Conservation (phyloP, 495 filamentous ascomycete genomes). For the Annulohypoxylon stygium region DNA sequence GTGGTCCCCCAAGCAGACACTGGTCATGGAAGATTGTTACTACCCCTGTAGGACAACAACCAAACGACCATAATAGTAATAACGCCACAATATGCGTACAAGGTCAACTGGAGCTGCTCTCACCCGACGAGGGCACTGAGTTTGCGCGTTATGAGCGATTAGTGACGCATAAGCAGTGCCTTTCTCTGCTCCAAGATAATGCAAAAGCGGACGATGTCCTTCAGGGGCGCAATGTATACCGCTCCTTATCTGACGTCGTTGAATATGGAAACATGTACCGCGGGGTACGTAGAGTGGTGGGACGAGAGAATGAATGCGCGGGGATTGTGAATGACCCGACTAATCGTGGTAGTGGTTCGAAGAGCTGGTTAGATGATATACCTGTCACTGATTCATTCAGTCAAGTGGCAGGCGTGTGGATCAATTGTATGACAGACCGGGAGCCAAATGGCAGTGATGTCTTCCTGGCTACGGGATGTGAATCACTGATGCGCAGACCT, state of each 20-base stretch:
- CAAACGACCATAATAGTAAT: neutral
- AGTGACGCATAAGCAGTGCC: neutral
- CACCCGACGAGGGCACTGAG: neutral
- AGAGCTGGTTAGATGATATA: slow-evolving; percentile 1
- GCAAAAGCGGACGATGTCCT: slow-evolving; percentile 1
- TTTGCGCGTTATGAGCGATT: slow-evolving; percentile 13
- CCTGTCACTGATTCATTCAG: slow-evolving; percentile 51
- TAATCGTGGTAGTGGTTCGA: no score
- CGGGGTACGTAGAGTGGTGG: slow-evolving; percentile 60
- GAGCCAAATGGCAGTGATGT: slow-evolving; percentile 7
- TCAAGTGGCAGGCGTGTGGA: slow-evolving; percentile 64
- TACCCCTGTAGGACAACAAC: neutral
- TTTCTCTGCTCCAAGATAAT: neutral
- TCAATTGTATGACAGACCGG: slow-evolving; percentile 64
- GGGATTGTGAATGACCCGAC: slow-evolving; percentile 45
- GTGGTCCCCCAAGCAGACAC: no score
- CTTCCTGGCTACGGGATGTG: slow-evolving; percentile 7
- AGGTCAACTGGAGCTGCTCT: neutral
- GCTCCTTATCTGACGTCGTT: slow-evolving; percentile 58
- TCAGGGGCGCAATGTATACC: slow-evolving; percentile 60
- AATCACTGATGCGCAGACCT: slow-evolving; percentile 1
- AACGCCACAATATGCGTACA: neutral
- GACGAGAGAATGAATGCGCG: slow-evolving; percentile 56
- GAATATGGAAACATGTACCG: slow-evolving; percentile 60
- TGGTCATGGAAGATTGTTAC: slow-evolving; percentile 8